Percentiles rank a stretch among this genome's conserved stretches.
Evolutionary conservation across 2,329 filamentous ascomycete genomes (phyloP).

Genomic region (Graphilbum ipis-grandicollis): DNA sequence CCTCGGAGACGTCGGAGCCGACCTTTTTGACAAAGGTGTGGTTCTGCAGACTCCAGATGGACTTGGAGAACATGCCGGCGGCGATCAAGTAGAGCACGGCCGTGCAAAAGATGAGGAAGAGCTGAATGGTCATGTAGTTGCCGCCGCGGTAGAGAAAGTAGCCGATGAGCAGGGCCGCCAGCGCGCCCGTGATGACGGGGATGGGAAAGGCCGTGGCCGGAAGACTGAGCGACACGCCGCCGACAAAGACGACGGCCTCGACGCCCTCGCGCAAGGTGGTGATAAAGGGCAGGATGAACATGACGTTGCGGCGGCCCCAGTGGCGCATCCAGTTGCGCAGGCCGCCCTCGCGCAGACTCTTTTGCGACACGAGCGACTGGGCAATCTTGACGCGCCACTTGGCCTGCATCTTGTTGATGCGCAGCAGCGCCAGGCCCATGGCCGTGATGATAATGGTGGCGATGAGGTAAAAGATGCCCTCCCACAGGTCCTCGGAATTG

Average conservation of each 20-base stretch:
- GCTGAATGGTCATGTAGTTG: slow-evolving; percentile 8
- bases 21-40: slow-evolving; percentile 30
- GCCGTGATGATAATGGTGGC: slow-evolving; percentile 66
- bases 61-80: slow-evolving; percentile 60
- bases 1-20: slow-evolving; percentile 33
- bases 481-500: slow-evolving; percentile 58
- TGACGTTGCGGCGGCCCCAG: slow-evolving; percentile 46
- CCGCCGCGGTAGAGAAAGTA: slow-evolving; percentile 47
- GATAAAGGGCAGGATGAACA: slow-evolving; percentile 76
- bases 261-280: slow-evolving; percentile 77
- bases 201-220: slow-evolving; percentile 64
- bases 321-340: slow-evolving; percentile 36
- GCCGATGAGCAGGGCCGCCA: slow-evolving; percentile 49
- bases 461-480: slow-evolving; percentile 60
- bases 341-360: slow-evolving; percentile 16
- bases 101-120: slow-evolving; percentile 59
- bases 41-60: slow-evolving; percentile 54
- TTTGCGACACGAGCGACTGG: slow-evolving; percentile 40
- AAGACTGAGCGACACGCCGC: slow-evolving; percentile 61
- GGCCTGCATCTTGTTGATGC: slow-evolving; percentile 66
- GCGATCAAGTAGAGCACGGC: slow-evolving; percentile 69
- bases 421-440: slow-evolving; percentile 64
- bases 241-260: slow-evolving; percentile 74
- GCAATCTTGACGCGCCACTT: slow-evolving; percentile 80
- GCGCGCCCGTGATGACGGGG: slow-evolving; percentile 54